Evolutionary conservation across 257 asterid genomes (phyloP).

Genomic region (Nicotiana paniculata): DNA sequence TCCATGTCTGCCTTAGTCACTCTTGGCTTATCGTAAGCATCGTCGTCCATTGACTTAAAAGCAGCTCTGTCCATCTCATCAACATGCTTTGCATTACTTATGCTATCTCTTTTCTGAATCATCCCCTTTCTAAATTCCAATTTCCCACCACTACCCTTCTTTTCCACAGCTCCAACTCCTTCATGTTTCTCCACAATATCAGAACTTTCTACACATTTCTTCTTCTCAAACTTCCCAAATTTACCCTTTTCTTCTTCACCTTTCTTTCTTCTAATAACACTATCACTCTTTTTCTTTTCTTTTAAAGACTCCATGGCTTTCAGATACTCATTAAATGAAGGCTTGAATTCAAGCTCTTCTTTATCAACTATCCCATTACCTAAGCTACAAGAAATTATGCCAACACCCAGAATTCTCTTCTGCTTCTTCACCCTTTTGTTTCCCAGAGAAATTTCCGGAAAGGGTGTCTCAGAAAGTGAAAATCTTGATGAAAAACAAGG

Average conservation of each 20-base stretch:
- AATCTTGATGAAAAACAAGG: conserved; percentile 18
- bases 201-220: conserved; percentile 8
- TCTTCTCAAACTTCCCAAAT: background rate
- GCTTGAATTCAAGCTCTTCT: conserved; percentile 57
- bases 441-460: conserved; percentile 17
- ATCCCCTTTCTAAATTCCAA: conserved; percentile 8
- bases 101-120: conserved; percentile 6
- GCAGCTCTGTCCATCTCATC: conserved; percentile 62
- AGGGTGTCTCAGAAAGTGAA: conserved; percentile 25
- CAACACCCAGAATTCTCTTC: background rate
- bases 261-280: background rate
- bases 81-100: conserved; percentile 1
- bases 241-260: conserved; percentile 5
- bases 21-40: conserved; percentile 44
- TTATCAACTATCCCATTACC: conserved; percentile 30
- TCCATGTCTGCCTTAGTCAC: conserved; percentile 78
- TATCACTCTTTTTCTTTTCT: conserved; percentile 23
- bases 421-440: conserved; percentile 22
- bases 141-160: conserved; percentile 10
- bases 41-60: conserved; percentile 52
- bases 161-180: conserved; percentile 17
- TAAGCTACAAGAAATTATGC: conserved; percentile 14
- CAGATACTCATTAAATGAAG: conserved; percentile 76
- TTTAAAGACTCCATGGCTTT: conserved; percentile 78
- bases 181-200: background rate